Evolutionary conservation across 2,329 filamentous ascomycete genomes (phyloP).

Genomic region (Exophiala mesophila): DNA sequence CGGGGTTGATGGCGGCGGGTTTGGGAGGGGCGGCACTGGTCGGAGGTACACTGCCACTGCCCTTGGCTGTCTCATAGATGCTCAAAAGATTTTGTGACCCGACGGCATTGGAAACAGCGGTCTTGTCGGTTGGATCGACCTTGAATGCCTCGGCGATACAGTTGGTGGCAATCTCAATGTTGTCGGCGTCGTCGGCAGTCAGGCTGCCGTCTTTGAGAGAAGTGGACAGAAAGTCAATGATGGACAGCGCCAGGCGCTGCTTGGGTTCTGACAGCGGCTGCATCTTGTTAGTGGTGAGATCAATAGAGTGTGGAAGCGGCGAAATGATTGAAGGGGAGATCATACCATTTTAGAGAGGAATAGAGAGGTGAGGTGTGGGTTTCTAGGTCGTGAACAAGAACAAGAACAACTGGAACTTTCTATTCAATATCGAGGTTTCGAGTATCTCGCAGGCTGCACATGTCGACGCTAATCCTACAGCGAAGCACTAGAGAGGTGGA

Average conservation of each 20-base stretch:
- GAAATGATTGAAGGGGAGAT: too few relatives aligned
- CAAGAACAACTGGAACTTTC: too few relatives aligned
- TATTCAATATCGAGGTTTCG: neutral
- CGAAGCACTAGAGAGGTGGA: too few relatives aligned
- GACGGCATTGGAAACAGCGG: conserved; percentile 68
- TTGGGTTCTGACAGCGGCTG: conserved; percentile 46
- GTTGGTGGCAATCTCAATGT: conserved; percentile 87
- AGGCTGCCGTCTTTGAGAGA: conserved; percentile 86
- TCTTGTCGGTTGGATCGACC: conserved; percentile 74
- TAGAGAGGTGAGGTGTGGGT: too few relatives aligned
- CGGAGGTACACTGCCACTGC: conserved; percentile 48
- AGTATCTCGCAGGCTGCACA: neutral
- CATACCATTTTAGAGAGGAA: neutral
- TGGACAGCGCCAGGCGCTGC: conserved; percentile 92
- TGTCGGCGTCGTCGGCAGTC: conserved; percentile 80
- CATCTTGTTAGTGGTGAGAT: neutral
- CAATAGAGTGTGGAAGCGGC: neutral
- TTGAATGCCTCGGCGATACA: conserved; percentile 96
- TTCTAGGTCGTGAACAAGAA: too few relatives aligned
- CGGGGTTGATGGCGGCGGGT: conserved; percentile 46
- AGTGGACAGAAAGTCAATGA: conserved; percentile 87
- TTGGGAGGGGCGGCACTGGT: conserved; percentile 37
- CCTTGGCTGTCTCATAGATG: conserved; percentile 94
- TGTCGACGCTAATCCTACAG: neutral
- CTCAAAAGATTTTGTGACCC: conserved; percentile 81